phyloP scores from a whole-genome alignment of 495 filamentous ascomycete species.

The Penicillium alfredii region DNA sequence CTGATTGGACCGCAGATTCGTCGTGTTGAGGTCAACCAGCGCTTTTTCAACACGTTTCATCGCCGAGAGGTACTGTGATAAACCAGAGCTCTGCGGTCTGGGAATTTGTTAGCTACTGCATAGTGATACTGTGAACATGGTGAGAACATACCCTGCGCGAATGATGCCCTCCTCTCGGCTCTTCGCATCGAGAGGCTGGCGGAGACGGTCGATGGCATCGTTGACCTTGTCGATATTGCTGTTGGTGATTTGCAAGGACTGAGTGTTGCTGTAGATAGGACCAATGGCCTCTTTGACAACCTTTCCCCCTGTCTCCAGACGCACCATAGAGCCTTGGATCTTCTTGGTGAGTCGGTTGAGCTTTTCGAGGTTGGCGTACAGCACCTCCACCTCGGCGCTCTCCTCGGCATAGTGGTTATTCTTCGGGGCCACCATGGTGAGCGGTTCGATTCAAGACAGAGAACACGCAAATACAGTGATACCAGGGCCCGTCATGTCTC shows the following conservation, averaged over 20 bases:
- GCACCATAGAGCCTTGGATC: constrained; percentile 78
- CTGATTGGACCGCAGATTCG: constrained; percentile 86
- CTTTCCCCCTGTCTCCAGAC: constrained; percentile 80
- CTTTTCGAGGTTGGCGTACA: constrained; percentile 61
- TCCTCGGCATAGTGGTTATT: constrained; percentile 60
- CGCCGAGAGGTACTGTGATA: constrained; percentile 81
- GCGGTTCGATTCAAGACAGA: constrained; percentile 7
- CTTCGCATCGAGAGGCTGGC: constrained; percentile 82
- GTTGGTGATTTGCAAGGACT: constrained; percentile 75
- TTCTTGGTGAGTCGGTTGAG: constrained; percentile 77
- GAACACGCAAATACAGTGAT: constrained; percentile 7
- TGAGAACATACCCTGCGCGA: constrained; percentile 58
- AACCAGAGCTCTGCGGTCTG: constrained; percentile 69
- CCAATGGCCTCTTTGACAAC: constrained; percentile 87
- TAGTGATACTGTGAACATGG: no score
- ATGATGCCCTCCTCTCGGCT: constrained; percentile 88
- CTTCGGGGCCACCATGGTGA: constrained; percentile 45
- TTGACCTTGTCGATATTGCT: constrained; percentile 84
- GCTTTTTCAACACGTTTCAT: constrained; percentile 83
- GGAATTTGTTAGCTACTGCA: neutral
- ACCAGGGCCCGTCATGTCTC: constrained; percentile 28
- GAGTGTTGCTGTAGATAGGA: constrained; percentile 88
- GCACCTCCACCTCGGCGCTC: constrained; percentile 64
- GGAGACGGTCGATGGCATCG: constrained; percentile 78
- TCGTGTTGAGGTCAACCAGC: constrained; percentile 69